A percentile compares a stretch with the other conserved stretches of the same genome.
These are phyloP conservation scores for Verticillium nubilum DNA, from an alignment of 2,329 filamentous ascomycete species.

Conservation along the genomic window DNA sequence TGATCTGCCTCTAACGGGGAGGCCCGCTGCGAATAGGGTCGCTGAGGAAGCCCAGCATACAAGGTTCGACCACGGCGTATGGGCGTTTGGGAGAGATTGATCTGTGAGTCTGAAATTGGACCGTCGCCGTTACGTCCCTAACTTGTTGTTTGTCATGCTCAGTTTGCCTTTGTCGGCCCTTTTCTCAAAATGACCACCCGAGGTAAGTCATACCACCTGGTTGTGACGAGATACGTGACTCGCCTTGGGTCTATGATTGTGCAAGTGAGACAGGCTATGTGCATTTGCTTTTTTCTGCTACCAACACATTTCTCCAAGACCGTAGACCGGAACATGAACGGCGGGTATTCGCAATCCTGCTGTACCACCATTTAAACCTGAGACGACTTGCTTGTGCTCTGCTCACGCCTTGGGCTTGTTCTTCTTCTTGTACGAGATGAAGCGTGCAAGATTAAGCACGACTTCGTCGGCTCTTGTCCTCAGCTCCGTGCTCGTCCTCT, in stretches of 20 bases:
- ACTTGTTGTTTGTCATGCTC: conserved; percentile 1
- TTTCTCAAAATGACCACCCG: not conserved
- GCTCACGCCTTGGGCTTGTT: conserved; percentile 27
- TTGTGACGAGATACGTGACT: not conserved
- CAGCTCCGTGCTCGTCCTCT: conserved; percentile 50
- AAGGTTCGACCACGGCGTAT: not conserved
- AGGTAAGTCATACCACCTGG: not conserved
- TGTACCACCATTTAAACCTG: not conserved
- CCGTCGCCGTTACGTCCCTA: conserved; percentile 10
- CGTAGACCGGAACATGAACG: not conserved
- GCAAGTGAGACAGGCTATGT: not conserved
- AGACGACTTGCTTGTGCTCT: not conserved
- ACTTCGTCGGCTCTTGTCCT: conserved; percentile 56
- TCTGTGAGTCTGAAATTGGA: conserved; percentile 12
- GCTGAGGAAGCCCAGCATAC: not conserved
- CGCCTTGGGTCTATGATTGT: not conserved
- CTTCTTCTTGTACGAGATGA: conserved; percentile 61
- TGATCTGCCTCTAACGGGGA: conserved; percentile 20
- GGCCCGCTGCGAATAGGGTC: not conserved
- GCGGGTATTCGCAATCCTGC: not conserved
- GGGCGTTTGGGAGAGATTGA: not conserved
- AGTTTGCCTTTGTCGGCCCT: not conserved
- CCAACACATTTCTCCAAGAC: not conserved
- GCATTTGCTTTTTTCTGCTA: not conserved
- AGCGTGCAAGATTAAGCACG: conserved; percentile 53